Evolutionary conservation across 2,329 filamentous ascomycete species (phyloP).

Genomic region (Fusarium equiseti): DNA sequence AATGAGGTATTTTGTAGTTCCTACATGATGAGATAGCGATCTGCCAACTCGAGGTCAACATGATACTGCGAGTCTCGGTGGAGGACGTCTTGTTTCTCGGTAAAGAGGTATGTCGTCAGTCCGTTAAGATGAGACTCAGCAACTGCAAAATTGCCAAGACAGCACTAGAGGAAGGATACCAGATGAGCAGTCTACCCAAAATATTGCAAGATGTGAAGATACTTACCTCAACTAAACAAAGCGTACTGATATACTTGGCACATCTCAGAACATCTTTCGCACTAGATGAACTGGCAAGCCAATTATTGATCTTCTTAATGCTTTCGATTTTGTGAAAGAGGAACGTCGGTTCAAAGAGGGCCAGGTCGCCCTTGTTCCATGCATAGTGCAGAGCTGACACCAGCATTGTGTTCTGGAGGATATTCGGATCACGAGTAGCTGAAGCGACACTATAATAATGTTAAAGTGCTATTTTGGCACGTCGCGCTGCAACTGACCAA

Average conservation of each 20-base stretch:
- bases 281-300: neutral
- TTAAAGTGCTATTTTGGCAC: no score
- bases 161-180: neutral
- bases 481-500: no score
- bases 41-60: neutral
- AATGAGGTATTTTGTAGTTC: fast-evolving
- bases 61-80: no score
- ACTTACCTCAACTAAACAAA: neutral
- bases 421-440: neutral
- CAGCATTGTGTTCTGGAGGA: neutral
- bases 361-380: neutral
- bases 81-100: neutral
- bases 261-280: neutral
- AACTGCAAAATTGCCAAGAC: neutral
- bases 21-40: neutral
- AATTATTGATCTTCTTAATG: neutral
- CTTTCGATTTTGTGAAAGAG: neutral
- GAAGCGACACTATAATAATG: no score
- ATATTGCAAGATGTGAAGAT: no score
- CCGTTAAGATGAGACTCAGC: neutral
- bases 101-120: neutral
- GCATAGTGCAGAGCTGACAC: neutral
- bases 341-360: neutral
- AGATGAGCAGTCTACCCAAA: no score
- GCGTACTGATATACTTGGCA: neutral